Evolutionary conservation across 345 rosid genomes (phyloP), one percentile per base, ranked within the genome.

Genomic region (Arabidopsis suecica): DNA sequence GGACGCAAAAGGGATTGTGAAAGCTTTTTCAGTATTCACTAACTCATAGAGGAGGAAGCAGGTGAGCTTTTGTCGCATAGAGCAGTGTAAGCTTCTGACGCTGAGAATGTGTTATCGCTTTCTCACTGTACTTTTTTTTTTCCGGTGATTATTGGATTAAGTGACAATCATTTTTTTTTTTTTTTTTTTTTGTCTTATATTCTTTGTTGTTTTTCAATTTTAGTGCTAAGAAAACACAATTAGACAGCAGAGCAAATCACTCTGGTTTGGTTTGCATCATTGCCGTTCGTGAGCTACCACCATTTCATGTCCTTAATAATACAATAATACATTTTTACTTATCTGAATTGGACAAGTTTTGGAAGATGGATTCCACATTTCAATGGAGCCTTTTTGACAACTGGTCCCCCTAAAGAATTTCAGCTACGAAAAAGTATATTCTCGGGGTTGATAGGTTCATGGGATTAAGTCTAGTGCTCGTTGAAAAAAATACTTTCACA

Each of bases 31-130:
- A 47, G 23, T 61, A 25, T 14, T 47, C 49, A 5, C 7, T 9
- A 30, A 5, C 23, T 23, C 0, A 56, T 34, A 22, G 67, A 71
- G 11, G n/a, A 22, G 54, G 62, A 61, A 69, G 75, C 71, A 76
- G 75, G 80, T 54, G 59, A 61, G 61, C 51, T 37, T 58, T 74
- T 77, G 80, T 76, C 80, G 80, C 58, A 10, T 71, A 77, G 76
- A 58, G 61, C 18, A 48, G 22, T 64, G 80, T 77, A 6, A 57
- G 68, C 72, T 77, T 71, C 71, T 77, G 32, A 30, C 41, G 9
- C 45, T 57, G n/a, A 50, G 72, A 77, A 77, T 77, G 65, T 77
- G 18, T 16, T 62, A 61, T 54, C 54, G 73, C 73, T 50, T 60
- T 68, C 41, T 33, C 59, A 3, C 60, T 28, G 32, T 28, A 28